Conservation (phyloP, 2,329 filamentous ascomycete species). For the Ilyonectria robusta region DNA sequence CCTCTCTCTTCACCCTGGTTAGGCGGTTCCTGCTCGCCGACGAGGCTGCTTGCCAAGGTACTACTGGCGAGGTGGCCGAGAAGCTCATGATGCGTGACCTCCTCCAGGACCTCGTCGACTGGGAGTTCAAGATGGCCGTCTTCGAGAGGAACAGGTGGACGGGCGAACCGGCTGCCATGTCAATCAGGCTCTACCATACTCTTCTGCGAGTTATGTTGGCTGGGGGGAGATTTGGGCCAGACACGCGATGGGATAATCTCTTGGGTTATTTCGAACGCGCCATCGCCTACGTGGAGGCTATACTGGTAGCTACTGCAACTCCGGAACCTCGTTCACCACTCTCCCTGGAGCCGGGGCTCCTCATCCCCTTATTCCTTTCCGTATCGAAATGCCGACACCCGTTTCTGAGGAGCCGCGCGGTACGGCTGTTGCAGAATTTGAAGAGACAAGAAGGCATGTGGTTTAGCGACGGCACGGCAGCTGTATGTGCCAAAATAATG, state of each 20-base stretch:
- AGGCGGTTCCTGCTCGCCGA: slow-evolving; percentile 41
- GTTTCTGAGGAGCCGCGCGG: slow-evolving; percentile 43
- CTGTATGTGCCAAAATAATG: slow-evolving; percentile 42
- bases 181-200: slow-evolving; percentile 50
- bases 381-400: slow-evolving; percentile 51
- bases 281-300: slow-evolving; percentile 35
- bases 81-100: slow-evolving; percentile 16
- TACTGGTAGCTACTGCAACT: slow-evolving; percentile 34
- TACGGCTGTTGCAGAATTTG: slow-evolving; percentile 42
- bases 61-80: background rate
- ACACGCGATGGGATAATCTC: slow-evolving; percentile 48
- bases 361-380: slow-evolving; percentile 49
- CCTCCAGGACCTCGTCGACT: slow-evolving; percentile 33
- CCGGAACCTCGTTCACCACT: slow-evolving; percentile 39
- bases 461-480: slow-evolving; percentile 49
- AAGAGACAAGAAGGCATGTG: slow-evolving; percentile 53
- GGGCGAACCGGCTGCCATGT: slow-evolving; percentile 35
- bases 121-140: slow-evolving; percentile 44
- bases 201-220: slow-evolving; percentile 39
- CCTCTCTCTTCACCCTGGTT: slow-evolving; percentile 39
- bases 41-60: slow-evolving; percentile 14
- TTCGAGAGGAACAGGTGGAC: slow-evolving; percentile 37
- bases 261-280: slow-evolving; percentile 50
- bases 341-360: slow-evolving; percentile 52
- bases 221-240: slow-evolving; percentile 41